Evolutionary conservation across 495 filamentous ascomycete species (phyloP), one percentile per base, ranked within the genome.

Genomic region (Monascus purpureus): DNA sequence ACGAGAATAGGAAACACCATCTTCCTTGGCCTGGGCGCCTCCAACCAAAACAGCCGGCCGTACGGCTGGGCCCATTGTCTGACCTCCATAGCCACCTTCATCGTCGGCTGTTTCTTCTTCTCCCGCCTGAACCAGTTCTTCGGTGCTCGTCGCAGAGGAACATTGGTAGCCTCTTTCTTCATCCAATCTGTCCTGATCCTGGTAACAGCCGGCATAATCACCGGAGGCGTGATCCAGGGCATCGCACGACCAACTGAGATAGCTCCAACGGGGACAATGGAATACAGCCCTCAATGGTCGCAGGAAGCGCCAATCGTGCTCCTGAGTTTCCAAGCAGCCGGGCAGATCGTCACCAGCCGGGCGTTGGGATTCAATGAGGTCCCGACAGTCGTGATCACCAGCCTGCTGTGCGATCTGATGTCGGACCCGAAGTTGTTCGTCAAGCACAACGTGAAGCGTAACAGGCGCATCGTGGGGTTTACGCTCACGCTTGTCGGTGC

Each of bases 311-410:
- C 58, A 3, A 62, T 83, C 13, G 70, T 64, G 0, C 55, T 82
- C 12, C 49, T 84, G 12, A 67, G 73, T 2, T 79, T 84, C 46
- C 77, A 83, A 45, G 71, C 70, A 8, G 75, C 70, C 1, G 76
- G 76, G 0, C 77, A 82, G 49, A 80, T 83, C 36, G 61, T 66
- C 2, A 66, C 68, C 6, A 70, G 63, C 2, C 57, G 79, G 2
- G 41, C 72, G 6, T 45, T 84, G 20, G 73, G 67, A 3, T 64
- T 73, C 24, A 64, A 69, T 35, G 79, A 83, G 51, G 67, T 84
- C 14, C 79, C 79, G 1, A 79, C 75, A 1, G 75, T 75, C 8
- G 79, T 83, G 2, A 51, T 82, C 32, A 83, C 79, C 0, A 73
- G 64, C 17, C 52, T 80, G 25, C 62, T 81, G 23, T 77, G 72